These are phyloP conservation scores for Pseudomassariella vexata DNA, from an alignment of 2,329 filamentous ascomycete species.

Conservation along the genomic window DNA sequence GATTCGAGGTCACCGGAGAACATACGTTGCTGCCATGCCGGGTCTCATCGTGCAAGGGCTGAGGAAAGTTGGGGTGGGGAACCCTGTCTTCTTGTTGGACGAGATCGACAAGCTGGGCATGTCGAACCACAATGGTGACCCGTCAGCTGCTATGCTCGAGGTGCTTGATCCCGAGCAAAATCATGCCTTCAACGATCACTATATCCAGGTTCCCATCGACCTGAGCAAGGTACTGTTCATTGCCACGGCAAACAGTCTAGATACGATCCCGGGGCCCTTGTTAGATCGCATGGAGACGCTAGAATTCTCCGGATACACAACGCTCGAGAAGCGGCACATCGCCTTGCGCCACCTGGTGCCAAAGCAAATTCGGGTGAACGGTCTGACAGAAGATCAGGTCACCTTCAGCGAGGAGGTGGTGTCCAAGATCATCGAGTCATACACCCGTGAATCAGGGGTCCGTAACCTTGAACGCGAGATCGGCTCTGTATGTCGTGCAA, in stretches of 20 bases:
- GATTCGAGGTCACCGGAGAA: slow-evolving; percentile 88
- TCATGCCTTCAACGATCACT: slow-evolving; percentile 90
- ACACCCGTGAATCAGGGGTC: slow-evolving; percentile 93
- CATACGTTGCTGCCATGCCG: slow-evolving; percentile 98
- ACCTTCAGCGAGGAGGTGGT: slow-evolving; percentile 76
- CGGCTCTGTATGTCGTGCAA: slow-evolving; percentile 86
- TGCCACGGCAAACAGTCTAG: slow-evolving; percentile 88
- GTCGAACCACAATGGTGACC: slow-evolving; percentile 89
- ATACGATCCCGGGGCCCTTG: slow-evolving; percentile 90
- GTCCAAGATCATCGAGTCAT: slow-evolving; percentile 91
- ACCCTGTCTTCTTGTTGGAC: slow-evolving; percentile 91
- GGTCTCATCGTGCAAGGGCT: slow-evolving; percentile 89
- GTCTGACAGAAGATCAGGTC: slow-evolving; percentile 70
- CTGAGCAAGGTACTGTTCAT: slow-evolving; percentile 96
- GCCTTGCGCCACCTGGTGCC: slow-evolving; percentile 89
- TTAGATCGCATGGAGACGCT: slow-evolving; percentile 98
- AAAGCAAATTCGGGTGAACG: slow-evolving; percentile 90
- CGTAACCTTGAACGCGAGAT: slow-evolving; percentile 95
- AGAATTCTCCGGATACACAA: slow-evolving; percentile 88
- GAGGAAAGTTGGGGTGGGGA: slow-evolving; percentile 91
- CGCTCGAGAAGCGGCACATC: slow-evolving; percentile 93
- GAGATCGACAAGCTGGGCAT: slow-evolving; percentile 97
- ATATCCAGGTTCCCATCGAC: slow-evolving; percentile 91
- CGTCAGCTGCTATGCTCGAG: slow-evolving; percentile 95
- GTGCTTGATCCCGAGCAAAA: slow-evolving; percentile 98